Base-by-base conservation (phyloP, 2,329 filamentous ascomycete species). In the Venturia aucupariae region DNA sequence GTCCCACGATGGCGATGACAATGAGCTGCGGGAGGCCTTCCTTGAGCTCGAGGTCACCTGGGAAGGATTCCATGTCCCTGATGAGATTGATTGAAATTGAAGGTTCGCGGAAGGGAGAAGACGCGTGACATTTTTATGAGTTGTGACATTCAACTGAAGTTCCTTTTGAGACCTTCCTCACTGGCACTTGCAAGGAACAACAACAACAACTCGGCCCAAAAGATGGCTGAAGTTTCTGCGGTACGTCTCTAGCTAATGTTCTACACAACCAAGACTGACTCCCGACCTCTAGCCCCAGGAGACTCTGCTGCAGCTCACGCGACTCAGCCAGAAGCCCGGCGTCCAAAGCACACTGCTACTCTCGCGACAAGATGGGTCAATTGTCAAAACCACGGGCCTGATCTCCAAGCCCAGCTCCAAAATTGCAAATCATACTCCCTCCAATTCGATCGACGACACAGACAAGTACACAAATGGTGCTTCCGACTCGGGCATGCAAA, bases 271-370 rank as follows among this genome's bases (percentile, higher is more conserved):
- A 54, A 38, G 30, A 24, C 39, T 57, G 51, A 57, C 19, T 5
- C 6, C 8, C 13, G n/a, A 2, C 38, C 7, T 17, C 41, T 32
- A 63, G 62, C 13, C 75, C 67, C 80, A 84, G 66, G 86, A 89
- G 69, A 84, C 83, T 51, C 82, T 90, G 66, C 82, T 78, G 78
- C 84, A 79, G 67, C 82, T 92, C 66, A 84, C 83, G 59, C 86
- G 88, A 22, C 80, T 94, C 55, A 86, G 88, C 48, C 88, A 88
- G 72, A 93, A 93, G 71, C 83, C 88, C 38, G 89, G 89, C 66
- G 90, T 94, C 62, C 89, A 89, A 73, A 89, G 88, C 69, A 89
- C 89, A 64, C 81, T 94, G 60, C 84, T 91, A 64, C 80, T 94
- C 51, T 89, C 92, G 69, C 85, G 89, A 65, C 77, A 83, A 17